phyloP scores from a whole-genome alignment of 78 protist genomes.

The Trichosphaerium sp. region DNA sequence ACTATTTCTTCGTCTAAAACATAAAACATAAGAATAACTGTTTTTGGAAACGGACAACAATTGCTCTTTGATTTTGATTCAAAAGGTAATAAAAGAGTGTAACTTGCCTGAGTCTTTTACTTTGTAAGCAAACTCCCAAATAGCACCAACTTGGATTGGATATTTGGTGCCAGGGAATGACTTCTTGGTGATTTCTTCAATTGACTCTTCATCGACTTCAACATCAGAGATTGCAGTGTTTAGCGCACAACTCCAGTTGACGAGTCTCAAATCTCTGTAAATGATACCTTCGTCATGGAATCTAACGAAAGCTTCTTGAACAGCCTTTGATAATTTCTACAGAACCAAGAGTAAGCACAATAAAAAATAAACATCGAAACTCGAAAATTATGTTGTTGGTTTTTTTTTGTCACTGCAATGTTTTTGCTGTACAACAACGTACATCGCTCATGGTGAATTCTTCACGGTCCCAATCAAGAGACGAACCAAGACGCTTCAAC shows the following conservation, averaged over 20 bases:
- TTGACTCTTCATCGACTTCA: slow-evolving; percentile 81
- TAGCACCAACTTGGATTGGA: slow-evolving; percentile 60
- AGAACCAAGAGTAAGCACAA: not conserved
- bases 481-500: slow-evolving; percentile 78
- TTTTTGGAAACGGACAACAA: not conserved
- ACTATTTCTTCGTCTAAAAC: slow-evolving; percentile 59
- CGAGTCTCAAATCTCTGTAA: slow-evolving; percentile 73
- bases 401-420: not conserved
- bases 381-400: not conserved
- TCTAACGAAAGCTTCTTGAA: slow-evolving; percentile 83
- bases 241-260: slow-evolving; percentile 95
- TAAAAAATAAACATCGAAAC: not conserved
- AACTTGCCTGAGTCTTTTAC: slow-evolving; percentile 52
- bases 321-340: slow-evolving; percentile 35
- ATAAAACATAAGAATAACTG: too few relatives aligned
- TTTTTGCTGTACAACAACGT: not conserved
- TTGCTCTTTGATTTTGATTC: not conserved
- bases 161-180: slow-evolving; percentile 72
- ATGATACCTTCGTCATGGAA: slow-evolving; percentile 69
- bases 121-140: slow-evolving; percentile 77
- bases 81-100: not conserved
- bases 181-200: slow-evolving; percentile 29
- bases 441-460: slow-evolving; percentile 89
- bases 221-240: slow-evolving; percentile 96
- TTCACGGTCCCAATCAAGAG: slow-evolving; percentile 96